These are phyloP conservation scores for Cavenderia fasciculata DNA, from an alignment of 78 protist genomes.

Conservation along the genomic window DNA sequence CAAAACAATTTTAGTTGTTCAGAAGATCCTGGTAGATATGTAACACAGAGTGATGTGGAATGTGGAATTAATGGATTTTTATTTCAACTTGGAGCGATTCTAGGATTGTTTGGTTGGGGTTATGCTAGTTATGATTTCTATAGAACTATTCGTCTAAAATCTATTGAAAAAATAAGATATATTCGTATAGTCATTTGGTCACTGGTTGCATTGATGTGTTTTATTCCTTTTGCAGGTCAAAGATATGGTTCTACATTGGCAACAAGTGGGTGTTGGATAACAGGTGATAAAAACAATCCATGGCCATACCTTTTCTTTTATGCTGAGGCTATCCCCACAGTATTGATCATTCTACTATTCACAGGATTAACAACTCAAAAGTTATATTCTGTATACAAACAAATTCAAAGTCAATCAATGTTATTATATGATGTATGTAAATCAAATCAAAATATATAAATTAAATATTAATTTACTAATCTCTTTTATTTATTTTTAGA, in stretches of 20 bases:
- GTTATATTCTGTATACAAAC: not conserved
- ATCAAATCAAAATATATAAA: not conserved
- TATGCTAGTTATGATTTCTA: slow-evolving; percentile 4
- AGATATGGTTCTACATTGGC: not conserved
- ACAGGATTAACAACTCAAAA: not conserved
- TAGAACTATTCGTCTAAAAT: not conserved
- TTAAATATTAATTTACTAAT: not conserved
- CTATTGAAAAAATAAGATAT: not conserved
- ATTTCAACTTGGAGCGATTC: slow-evolving; percentile 24
- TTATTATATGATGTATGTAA: slow-evolving; percentile 1
- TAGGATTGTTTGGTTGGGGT: not conserved
- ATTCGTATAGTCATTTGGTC: not conserved
- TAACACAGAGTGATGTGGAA: slow-evolving; percentile 4
- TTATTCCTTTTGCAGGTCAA: slow-evolving; percentile 1
- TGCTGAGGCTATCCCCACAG: not conserved
- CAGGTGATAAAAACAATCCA: not conserved
- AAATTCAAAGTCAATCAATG: not conserved
- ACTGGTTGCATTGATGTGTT: not conserved
- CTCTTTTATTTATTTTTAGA: not conserved
- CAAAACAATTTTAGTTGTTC: slow-evolving; percentile 1
- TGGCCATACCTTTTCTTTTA: slow-evolving; percentile 42
- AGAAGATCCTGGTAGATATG: slow-evolving; percentile 9
- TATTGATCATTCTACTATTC: not conserved
- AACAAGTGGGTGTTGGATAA: slow-evolving; percentile 37
- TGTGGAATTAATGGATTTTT: slow-evolving; percentile 20